Conservation (phyloP, 2,329 filamentous ascomycete species). For the Botrytis paeoniae region DNA sequence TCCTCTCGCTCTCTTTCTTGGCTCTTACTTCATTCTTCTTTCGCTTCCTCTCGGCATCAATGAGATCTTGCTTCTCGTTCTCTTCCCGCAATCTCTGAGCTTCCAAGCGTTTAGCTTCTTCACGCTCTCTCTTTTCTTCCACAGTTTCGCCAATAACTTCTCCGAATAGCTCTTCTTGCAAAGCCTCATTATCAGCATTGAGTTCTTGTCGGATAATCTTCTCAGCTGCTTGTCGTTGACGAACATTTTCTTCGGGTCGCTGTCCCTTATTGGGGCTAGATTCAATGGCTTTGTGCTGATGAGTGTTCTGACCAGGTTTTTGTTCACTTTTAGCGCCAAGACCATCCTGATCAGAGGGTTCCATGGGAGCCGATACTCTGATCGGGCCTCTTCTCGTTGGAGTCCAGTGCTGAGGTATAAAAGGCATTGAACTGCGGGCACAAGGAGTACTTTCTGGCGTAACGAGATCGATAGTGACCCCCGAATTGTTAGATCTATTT, state of each 20-base stretch:
- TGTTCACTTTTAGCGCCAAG: background rate
- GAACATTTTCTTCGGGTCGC: background rate
- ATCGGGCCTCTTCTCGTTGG: background rate
- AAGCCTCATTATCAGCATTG: conserved; percentile 12
- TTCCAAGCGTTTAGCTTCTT: background rate
- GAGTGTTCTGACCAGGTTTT: background rate
- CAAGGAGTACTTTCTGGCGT: background rate
- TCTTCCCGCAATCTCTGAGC: background rate
- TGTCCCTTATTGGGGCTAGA: background rate
- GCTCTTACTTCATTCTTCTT: conserved; percentile 10
- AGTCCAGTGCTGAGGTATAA: background rate
- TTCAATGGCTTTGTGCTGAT: background rate
- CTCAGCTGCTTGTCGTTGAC: conserved; percentile 25
- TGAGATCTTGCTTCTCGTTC: background rate
- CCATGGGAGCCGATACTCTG: background rate
- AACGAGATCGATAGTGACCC: conserved; percentile 1
- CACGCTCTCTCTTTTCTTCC: conserved; percentile 15
- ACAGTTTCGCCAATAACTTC: conserved; percentile 24
- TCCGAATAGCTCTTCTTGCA: conserved; percentile 28
- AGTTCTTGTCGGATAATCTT: conserved; percentile 25
- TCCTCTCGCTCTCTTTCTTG: conserved; percentile 15
- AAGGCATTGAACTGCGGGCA: background rate
- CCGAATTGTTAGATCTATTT: background rate
- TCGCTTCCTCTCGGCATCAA: background rate
- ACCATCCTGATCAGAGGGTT: background rate